phyloP scores from a whole-genome alignment of 139 green algal genomes.

The Micractinium conductrix region DNA sequence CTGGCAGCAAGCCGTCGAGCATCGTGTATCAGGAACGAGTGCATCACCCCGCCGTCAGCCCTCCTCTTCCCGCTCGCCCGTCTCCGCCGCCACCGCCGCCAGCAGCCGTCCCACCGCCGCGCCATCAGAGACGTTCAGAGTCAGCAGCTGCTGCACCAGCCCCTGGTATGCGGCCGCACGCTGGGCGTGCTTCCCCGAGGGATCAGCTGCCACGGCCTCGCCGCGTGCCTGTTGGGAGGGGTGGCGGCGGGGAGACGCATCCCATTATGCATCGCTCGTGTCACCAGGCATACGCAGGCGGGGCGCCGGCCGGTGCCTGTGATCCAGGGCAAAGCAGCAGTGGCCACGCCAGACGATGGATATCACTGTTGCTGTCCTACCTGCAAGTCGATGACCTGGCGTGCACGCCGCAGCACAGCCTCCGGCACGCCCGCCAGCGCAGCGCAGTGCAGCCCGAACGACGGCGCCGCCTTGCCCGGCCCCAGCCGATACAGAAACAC shows the following conservation, averaged over 20 bases:
- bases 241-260: no score
- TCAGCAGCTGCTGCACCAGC: constrained; percentile 26
- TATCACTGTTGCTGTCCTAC: background rate
- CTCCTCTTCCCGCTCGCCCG: no score
- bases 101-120: background rate
- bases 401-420: constrained; percentile 19
- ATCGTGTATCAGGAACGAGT: no score
- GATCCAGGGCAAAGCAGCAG: no score
- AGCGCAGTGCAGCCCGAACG: constrained; percentile 75
- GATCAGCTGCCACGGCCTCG: background rate
- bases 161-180: background rate
- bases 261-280: background rate
- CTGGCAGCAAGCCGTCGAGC: no score
- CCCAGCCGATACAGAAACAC: constrained; percentile 84
- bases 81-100: background rate
- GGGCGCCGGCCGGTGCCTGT: no score
- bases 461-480: constrained; percentile 58
- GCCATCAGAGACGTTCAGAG: background rate
- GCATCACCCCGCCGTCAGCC: no score
- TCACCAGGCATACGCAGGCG: background rate
- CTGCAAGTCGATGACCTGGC: constrained; percentile 6
- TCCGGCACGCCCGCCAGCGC: constrained; percentile 48
- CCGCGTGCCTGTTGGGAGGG: background rate
- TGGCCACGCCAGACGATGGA: no score
- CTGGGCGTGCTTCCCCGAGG: background rate